phyloP scores from a whole-genome alignment of 805 yeast species.

The Ogataea pini region DNA sequence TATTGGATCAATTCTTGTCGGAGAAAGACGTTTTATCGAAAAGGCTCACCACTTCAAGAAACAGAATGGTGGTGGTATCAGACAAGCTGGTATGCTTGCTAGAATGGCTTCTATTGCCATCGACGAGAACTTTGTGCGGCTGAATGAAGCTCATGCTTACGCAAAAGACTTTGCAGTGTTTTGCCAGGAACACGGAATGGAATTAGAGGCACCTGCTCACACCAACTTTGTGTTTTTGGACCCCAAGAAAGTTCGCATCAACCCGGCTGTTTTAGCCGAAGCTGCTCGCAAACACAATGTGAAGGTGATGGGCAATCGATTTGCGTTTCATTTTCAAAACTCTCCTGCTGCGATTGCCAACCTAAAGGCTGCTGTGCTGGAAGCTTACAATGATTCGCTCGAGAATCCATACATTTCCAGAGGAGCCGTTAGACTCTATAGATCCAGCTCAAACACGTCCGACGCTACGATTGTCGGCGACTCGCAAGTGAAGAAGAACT shows the following conservation, averaged over 20 bases:
- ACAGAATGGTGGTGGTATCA: conserved; percentile 88
- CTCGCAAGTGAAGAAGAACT: neutral
- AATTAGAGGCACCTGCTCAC: conserved; percentile 68
- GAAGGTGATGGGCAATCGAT: conserved; percentile 68
- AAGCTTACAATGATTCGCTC: conserved; percentile 54
- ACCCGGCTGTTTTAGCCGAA: conserved; percentile 50
- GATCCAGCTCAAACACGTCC: conserved; percentile 18
- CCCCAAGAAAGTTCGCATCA: conserved; percentile 50
- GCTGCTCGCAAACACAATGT: conserved; percentile 60
- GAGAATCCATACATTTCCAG: conserved; percentile 50
- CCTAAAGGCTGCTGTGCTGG: conserved; percentile 55
- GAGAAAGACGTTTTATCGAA: conserved; percentile 54
- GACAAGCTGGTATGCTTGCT: conserved; percentile 81
- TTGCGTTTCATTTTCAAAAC: conserved; percentile 77
- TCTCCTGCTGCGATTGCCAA: conserved; percentile 53
- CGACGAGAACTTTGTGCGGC: conserved; percentile 64
- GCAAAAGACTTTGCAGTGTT: conserved; percentile 51
- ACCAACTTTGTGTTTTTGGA: conserved; percentile 82
- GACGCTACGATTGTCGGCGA: conserved; percentile 20
- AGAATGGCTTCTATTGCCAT: conserved; percentile 76
- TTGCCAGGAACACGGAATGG: conserved; percentile 53
- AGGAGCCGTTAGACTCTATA: conserved; percentile 42
- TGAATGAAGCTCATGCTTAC: conserved; percentile 46
- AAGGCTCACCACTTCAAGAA: conserved; percentile 82
- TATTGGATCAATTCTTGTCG: conserved; percentile 82